Evolutionary conservation across 768 basidiomycete genomes (phyloP), one percentile per base, ranked within the genome.

Genomic region (Ephemerocybe angulata): DNA sequence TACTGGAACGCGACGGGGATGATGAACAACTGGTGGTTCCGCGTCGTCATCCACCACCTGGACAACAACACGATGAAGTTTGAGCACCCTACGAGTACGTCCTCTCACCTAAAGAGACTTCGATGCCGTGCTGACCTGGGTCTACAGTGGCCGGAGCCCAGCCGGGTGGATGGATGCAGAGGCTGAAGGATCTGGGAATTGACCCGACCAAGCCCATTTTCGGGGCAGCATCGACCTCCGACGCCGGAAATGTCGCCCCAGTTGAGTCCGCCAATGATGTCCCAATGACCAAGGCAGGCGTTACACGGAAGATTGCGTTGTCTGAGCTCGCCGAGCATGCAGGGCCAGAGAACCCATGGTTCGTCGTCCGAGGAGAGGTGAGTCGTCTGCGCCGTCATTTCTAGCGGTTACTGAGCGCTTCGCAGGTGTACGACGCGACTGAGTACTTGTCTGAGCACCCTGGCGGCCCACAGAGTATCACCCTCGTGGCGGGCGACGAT

Each of bases 11-110:
- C 77, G n/a, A 76, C 79, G 13, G 75, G 75, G 12, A 84, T 84
- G 84, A 79, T 85, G 79, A 84, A 85, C 54, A 80, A 79, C 60
- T 81, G 79, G 76, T 84, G 82, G 81, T 86, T 84, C 62, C 68
- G 81, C 35, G 77, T 85, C 31, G 77, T 73, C 5, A 67, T 85
- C 21, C 72, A 73, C 60, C 69, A 65, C 21, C 63, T 66, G 1
- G 69, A 67, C 27, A 59, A 62, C 3, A 65, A 66, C 1, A 65
- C 61, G 19, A 63, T 85, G 10, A 65, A 59, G 3, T 85, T 84
- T 60, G 83, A 85, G 65, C 84, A 86, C 63, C 84, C 84, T 0
- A 81, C 83, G 2, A 67, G 67, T 66, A 53, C 47, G 60, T 59
- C 42, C 15, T 52, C 17, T 21, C 17, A 41, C 17, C n/a, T 40